Evolutionary conservation across 768 basidiomycete species (phyloP).

Genomic region (Boletus reticuloceps): DNA sequence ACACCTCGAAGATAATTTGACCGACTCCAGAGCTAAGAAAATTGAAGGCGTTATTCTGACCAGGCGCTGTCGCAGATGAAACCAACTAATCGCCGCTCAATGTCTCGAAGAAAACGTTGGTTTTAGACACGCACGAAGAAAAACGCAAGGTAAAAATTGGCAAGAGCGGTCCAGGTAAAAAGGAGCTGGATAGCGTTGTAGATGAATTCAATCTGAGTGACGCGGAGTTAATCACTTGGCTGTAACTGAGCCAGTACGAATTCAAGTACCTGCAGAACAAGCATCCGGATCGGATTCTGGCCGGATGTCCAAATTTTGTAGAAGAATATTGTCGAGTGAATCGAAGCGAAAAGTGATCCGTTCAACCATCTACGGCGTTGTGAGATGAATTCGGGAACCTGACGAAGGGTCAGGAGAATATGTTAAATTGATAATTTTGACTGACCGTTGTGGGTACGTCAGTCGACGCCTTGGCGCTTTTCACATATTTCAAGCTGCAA

Average conservation of each 20-base stretch:
- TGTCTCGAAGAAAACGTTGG: conserved; percentile 17
- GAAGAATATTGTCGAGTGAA: conserved; percentile 89
- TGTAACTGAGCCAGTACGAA: neutral
- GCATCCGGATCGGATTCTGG: conserved; percentile 85
- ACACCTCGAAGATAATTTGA: conserved; percentile 70
- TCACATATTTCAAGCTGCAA: conserved; percentile 77
- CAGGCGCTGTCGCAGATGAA: conserved; percentile 66
- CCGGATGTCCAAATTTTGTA: conserved; percentile 88
- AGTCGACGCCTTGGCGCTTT: conserved; percentile 93
- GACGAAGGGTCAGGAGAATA: neutral
- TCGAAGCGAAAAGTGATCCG: conserved; percentile 89
- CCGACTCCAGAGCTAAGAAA: conserved; percentile 76
- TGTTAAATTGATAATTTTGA: neutral
- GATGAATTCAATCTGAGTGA: conserved; percentile 74
- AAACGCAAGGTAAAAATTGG: conserved; percentile 93
- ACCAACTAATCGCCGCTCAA: conserved; percentile 56
- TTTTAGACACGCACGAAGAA: conserved; percentile 70
- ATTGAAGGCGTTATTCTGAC: conserved; percentile 69
- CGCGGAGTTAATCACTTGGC: neutral
- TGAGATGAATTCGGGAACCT: conserved; percentile 91
- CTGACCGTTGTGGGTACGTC: conserved; percentile 83
- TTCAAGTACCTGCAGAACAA: conserved; percentile 51
- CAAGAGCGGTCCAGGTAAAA: conserved; percentile 93
- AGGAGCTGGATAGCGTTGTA: conserved; percentile 88
- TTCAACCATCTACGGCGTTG: conserved; percentile 89